Base-by-base conservation (phyloP, 2,329 filamentous ascomycete genomes). In the Penicillium sp. region DNA sequence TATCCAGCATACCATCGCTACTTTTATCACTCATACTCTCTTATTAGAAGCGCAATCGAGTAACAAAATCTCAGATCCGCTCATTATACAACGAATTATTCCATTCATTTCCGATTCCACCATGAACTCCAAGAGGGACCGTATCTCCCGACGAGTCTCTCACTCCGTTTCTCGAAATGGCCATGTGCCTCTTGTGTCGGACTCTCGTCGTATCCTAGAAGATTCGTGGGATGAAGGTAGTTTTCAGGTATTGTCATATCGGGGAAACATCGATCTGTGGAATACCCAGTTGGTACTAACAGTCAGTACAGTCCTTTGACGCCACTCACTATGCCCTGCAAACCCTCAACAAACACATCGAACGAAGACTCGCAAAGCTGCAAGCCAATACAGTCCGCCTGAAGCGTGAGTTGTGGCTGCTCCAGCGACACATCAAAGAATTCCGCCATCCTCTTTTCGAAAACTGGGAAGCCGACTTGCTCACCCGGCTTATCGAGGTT, bases 401-500 rank as follows among this genome's bases (percentile, higher is more conserved):
- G 40, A 54, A 60, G 34, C 52, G 54, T 21, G 65, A 67, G 28
- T 43, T 63, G 22, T 51, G 53, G 29, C 56, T 56, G 17, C 57
- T 67, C 19, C 54, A 64, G 21, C 58, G 49, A 6, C 60, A 64
- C 43, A 29, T 67, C 48, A 57, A 54, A 15, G 50, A 60, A 4
- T 60, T 61, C 38, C 49, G 61, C 19, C 55, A 58, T 34, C 63
- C 65, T 3, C 51, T 60, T 28, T 56, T 67, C 29, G 53, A 56
- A n/a, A 66, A 57, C 32, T 69, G 65, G 64, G 61, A 69, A 45
- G 65, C 65, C 13, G 62, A 69, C 44, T 59, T 59, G n/a, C 57
- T 69, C 13, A 68, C 66, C 2, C 61, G 64, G 21, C 58, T 69
- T n/a, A 60, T 69, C 42, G 65, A 67, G 40, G 57, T 64, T 21